Evolutionary conservation across 345 rosid species (phyloP), one percentile per base, ranked within the genome.

Genomic region (Geranium rotundifolium): DNA sequence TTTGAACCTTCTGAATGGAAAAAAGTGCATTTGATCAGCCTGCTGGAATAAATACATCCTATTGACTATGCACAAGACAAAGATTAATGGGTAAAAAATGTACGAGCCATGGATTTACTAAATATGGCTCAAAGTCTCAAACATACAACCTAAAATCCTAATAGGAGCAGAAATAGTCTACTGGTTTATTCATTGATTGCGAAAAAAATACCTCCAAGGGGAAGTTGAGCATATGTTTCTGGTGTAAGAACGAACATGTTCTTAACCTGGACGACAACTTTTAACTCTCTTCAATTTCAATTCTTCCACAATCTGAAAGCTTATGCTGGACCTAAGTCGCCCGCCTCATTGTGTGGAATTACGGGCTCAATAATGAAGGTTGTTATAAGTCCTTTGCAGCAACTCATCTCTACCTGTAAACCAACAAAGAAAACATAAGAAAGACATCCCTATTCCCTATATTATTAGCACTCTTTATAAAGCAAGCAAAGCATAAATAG

Each of bases 221-320:
- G 74, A 92, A 92, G 95, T 23, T 93, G 95, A 70, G 95, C 95
- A 61, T 84, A 82, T 19, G 72, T 72, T 72, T 89, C 97, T 20
- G 97, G 73, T 29, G 85, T 79, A 56, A 89, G 67, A 59, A 89
- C 72, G 75, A 75, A 75, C 49, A 89, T 81, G 50, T 95, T 83
- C 80, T 87, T 92, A 65, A 92, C 96, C 97, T 92, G 81, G 58
- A 69, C n/a, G 54, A 69, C 68, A 29, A 62, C 58, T 52, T 57
- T 95, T 96, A 92, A 67, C 89, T 92, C 78, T 92, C 98, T 77
- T 89, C 98, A 7, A 92, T 89, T 27, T 92, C 98, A 69, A 92
- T 89, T 27, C 96, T 97, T 75, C 95, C 97, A 0, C 99, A 92
- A 67, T 89, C 98, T 0, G 98, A 92, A 69, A 92, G 81, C 98